These are phyloP conservation scores for Lipomyces mesembrius DNA, from an alignment of 805 yeast genomes.

Conservation along the genomic window DNA sequence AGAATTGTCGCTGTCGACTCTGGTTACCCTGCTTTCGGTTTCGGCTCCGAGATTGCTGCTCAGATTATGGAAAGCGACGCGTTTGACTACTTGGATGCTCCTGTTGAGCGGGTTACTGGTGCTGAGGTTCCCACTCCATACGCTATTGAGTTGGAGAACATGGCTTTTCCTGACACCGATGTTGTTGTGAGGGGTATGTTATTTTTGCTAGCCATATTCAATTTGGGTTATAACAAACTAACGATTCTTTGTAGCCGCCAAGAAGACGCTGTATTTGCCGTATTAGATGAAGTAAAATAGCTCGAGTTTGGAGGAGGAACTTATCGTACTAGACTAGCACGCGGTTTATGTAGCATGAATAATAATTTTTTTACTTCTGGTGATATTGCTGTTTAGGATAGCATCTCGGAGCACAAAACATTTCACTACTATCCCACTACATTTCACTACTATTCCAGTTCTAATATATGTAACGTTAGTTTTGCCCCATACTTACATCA, in stretches of 20 bases:
- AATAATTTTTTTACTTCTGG: neutral
- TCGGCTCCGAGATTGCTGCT: conserved; percentile 97
- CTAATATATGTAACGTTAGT: too few relatives aligned
- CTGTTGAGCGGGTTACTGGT: conserved; percentile 98
- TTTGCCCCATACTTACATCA: too few relatives aligned
- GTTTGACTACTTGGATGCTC: conserved; percentile 97
- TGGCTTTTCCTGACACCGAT: conserved; percentile 97
- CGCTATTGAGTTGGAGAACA: conserved; percentile 92
- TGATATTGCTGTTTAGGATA: neutral
- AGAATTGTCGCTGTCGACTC: conserved; percentile 96
- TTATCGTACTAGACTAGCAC: neutral
- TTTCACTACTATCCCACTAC: too few relatives aligned
- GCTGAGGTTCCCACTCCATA: conserved; percentile 99
- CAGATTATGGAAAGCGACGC: conserved; percentile 98
- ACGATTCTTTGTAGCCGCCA: conserved; percentile 41
- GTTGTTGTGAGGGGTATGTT: conserved; percentile 71
- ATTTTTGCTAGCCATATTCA: conserved; percentile 40
- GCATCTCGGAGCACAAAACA: neutral
- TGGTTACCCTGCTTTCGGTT: conserved; percentile 98
- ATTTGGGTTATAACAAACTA: neutral
- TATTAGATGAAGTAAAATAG: conserved; percentile 20
- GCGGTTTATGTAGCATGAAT: neutral
- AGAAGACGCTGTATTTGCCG: conserved; percentile 48
- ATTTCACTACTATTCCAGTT: too few relatives aligned
- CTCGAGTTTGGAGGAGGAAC: conserved; percentile 4